These are phyloP conservation scores for Mycena indigotica DNA, from an alignment of 768 basidiomycete species.

Conservation along the genomic window DNA sequence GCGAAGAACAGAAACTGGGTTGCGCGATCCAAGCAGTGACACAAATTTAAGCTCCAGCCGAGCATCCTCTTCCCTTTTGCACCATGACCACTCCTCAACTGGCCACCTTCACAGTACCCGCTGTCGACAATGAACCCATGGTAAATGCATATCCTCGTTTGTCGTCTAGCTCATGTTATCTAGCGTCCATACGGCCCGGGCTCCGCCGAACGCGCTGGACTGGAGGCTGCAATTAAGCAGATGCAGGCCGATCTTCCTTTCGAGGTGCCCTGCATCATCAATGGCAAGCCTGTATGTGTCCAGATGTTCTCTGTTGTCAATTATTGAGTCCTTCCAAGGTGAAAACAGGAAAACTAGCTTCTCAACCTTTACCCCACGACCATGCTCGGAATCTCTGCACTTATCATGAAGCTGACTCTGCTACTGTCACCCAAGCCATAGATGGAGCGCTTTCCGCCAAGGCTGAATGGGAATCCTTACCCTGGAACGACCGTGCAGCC, in stretches of 20 bases:
- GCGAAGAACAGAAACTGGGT: neutral
- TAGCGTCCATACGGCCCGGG: conserved; percentile 79
- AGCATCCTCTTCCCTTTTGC: conserved; percentile 16
- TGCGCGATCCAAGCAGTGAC: conserved; percentile 5
- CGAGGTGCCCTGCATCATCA: conserved; percentile 90
- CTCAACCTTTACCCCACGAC: conserved; percentile 85
- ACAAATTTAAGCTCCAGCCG: neutral
- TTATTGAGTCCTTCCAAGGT: conserved; percentile 53
- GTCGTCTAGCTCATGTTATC: conserved; percentile 4
- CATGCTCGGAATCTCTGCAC: conserved; percentile 79
- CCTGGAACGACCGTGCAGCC: conserved; percentile 96
- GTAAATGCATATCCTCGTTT: conserved; percentile 41
- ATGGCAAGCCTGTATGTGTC: conserved; percentile 75
- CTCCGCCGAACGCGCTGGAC: conserved; percentile 71
- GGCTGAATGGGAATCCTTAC: conserved; percentile 87
- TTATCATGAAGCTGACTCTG: conserved; percentile 87
- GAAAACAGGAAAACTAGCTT: conserved; percentile 75
- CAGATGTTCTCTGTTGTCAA: conserved; percentile 2
- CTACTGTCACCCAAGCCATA: conserved; percentile 76
- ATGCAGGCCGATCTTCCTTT: conserved; percentile 86
- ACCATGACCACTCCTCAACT: conserved; percentile 75
- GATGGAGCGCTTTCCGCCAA: conserved; percentile 87
- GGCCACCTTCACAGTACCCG: conserved; percentile 83
- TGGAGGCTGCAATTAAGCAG: conserved; percentile 72
- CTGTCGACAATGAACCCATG: conserved; percentile 92